Conservation (phyloP, 441 rosid species). For the Populus hybrid region DNA sequence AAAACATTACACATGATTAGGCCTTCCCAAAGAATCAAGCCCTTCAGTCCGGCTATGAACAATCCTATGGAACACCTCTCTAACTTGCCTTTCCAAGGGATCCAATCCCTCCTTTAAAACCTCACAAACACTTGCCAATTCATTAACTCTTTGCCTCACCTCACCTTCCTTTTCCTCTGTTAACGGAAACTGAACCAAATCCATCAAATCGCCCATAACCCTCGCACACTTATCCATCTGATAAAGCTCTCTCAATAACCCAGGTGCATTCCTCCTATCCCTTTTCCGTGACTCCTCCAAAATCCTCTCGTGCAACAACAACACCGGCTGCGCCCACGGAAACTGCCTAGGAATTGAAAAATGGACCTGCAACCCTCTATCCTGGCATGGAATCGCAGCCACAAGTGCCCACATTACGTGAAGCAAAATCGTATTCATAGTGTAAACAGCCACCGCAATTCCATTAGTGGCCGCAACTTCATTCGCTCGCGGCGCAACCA, state of each 20-base stretch:
- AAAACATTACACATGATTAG: conserved; percentile 5
- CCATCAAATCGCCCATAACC: conserved; percentile 57
- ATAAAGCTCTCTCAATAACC: conserved; percentile 75
- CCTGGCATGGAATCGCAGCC: conserved; percentile 91
- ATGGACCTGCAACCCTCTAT: conserved; percentile 78
- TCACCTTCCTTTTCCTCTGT: conserved; percentile 58
- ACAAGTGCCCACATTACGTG: conserved; percentile 89
- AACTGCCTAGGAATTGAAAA: conserved; percentile 64
- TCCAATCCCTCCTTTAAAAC: conserved; percentile 59
- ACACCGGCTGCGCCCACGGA: conserved; percentile 56
- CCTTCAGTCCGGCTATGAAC: conserved; percentile 80
- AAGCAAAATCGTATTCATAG: conserved; percentile 62
- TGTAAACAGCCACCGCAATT: conserved; percentile 53
- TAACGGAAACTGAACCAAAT: conserved; percentile 67
- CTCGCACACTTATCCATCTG: conserved; percentile 66
- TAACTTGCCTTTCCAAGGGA: conserved; percentile 73
- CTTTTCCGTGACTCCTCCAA: conserved; percentile 76
- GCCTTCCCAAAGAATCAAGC: conserved; percentile 50
- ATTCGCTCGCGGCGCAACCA: conserved; percentile 49
- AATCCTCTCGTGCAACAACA: conserved; percentile 64
- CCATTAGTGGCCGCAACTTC: conserved; percentile 59
- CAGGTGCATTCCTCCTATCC: conserved; percentile 73
- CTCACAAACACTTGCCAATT: conserved; percentile 45
- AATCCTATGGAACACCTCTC: conserved; percentile 81
- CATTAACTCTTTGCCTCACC: conserved; percentile 56